These are phyloP conservation scores for Pleoardoris graminearum DNA, from an alignment of 2,329 filamentous ascomycete genomes.

Conservation along the genomic window DNA sequence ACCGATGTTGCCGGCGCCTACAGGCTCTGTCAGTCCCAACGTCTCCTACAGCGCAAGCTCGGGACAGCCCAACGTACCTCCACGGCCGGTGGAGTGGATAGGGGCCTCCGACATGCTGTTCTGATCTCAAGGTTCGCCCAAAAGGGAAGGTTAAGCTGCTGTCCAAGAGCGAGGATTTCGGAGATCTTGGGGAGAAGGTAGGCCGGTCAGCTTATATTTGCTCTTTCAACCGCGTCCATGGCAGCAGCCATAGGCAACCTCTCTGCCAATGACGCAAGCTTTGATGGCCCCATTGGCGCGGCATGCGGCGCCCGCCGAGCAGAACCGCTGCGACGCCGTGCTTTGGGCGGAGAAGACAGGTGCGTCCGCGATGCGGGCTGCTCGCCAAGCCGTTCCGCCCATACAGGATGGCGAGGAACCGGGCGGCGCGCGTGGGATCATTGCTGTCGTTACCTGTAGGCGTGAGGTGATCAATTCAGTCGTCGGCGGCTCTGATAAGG, in stretches of 20 bases:
- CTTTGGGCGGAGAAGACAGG: slow-evolving; percentile 12
- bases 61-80: slow-evolving; percentile 49
- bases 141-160: slow-evolving; percentile 16
- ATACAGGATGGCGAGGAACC: slow-evolving; percentile 2
- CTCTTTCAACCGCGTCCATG: slow-evolving; percentile 22
- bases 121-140: not conserved
- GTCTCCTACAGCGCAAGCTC: not conserved
- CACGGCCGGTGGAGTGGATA: slow-evolving; percentile 61
- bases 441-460: slow-evolving; percentile 28
- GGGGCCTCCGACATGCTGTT: slow-evolving; percentile 38
- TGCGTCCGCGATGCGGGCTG: slow-evolving; percentile 4
- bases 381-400: slow-evolving; percentile 8
- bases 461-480: slow-evolving; percentile 37
- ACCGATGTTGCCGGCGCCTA: slow-evolving; percentile 63
- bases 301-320: slow-evolving; percentile 24
- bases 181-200: slow-evolving; percentile 9
- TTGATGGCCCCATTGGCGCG: slow-evolving; percentile 19
- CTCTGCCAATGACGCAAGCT: slow-evolving; percentile 33
- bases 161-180: slow-evolving; percentile 12
- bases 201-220: slow-evolving; percentile 36
- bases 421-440: slow-evolving; percentile 10
- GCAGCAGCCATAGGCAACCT: slow-evolving; percentile 23
- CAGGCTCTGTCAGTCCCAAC: slow-evolving; percentile 10
- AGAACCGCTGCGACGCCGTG: slow-evolving; percentile 6
- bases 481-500: slow-evolving; percentile 30